A percentile compares a stretch with the other conserved stretches of the same genome.
Evolutionary conservation across 495 filamentous ascomycete genomes (phyloP).

Genomic region (Astrothelium subdiscretum): DNA sequence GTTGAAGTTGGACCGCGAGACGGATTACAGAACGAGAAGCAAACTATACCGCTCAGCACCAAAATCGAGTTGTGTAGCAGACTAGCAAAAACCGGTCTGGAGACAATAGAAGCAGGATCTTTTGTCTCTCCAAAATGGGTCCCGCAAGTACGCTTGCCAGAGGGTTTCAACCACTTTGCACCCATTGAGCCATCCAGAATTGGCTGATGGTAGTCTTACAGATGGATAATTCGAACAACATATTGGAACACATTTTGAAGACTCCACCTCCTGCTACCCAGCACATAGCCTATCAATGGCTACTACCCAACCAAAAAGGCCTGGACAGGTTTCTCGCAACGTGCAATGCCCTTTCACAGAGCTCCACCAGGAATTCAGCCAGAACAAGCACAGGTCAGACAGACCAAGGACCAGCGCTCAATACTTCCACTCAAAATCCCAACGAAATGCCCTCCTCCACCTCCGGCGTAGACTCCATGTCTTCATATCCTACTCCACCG

Average conservation of each 20-base stretch:
- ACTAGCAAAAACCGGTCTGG: slow-evolving; percentile 74
- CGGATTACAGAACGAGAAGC: slow-evolving; percentile 93
- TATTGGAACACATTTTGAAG: slow-evolving; percentile 61
- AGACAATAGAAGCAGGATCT: slow-evolving; percentile 84
- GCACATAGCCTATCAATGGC: slow-evolving; percentile 81
- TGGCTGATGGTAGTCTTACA: slow-evolving; percentile 25
- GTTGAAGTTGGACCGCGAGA: slow-evolving; percentile 92
- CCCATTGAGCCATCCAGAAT: neutral
- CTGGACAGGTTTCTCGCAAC: slow-evolving; percentile 45
- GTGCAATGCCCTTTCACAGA: slow-evolving; percentile 29
- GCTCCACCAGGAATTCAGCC: slow-evolving; percentile 23
- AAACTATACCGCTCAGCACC: slow-evolving; percentile 60
- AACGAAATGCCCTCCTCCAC: slow-evolving; percentile 30
- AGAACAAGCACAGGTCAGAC: slow-evolving; percentile 20
- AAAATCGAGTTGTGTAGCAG: slow-evolving; percentile 76
- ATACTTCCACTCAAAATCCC: slow-evolving; percentile 31
- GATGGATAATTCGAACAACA: slow-evolving; percentile 87
- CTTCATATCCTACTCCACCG: neutral
- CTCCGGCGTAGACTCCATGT: slow-evolving; percentile 14
- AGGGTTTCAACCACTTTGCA: neutral
- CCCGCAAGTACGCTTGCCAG: slow-evolving; percentile 55
- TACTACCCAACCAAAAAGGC: slow-evolving; percentile 80
- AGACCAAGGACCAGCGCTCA: slow-evolving; percentile 31
- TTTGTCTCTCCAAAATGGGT: slow-evolving; percentile 98
- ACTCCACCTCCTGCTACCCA: slow-evolving; percentile 44